Evolutionary conservation across 2,329 filamentous ascomycete species (phyloP), one percentile per base, ranked within the genome.

Genomic region (Tolypocladium pustulatum): DNA sequence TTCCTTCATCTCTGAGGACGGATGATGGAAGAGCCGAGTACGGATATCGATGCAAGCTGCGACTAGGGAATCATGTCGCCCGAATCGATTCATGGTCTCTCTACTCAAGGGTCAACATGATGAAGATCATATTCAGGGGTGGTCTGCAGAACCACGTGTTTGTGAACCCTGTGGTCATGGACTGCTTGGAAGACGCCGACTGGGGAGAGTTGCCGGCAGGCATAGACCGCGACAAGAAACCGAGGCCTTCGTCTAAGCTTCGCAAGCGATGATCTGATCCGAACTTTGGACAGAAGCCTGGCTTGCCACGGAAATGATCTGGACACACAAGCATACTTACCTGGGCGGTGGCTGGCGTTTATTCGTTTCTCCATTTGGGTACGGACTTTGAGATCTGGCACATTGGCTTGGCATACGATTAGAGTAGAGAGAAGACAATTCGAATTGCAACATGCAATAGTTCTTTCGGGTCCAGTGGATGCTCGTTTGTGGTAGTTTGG

Each of bases 21-120:
- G 72, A 73, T 4, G 74, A 77, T 38, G 75, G 76, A 10, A 72
- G 75, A 4, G 69, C 72, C 37, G 78, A 81, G 61, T 80, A 81
- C 61, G 80, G 80, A 4, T 82, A 83, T 61, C 75, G 79, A 9
- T 73, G 79, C 62, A 79, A 76, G 61, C 68, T 82, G n/a, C 76
- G 76, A 40, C 71, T 81, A 7, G 73, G 77, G 20, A 75, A 77
- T 54, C 69, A 74, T 60, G 68, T 72, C 43, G 71, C 81, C 63
- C 63, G 71, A 51, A 77, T 83, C 55, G 75, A 81, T 58, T 75
- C 76, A 1, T 84, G 81, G 81, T 77, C 78, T 10, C 71, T 81
- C 17, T 76, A 75, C 34, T 73, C 75, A 22, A 72, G 80, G 25
- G 71, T 80, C n/a, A 72, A 76, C 53, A 72, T 78, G 65, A 72